Base-by-base conservation (phyloP, 2,329 filamentous ascomycete genomes). In the Huntiella omanensis region DNA sequence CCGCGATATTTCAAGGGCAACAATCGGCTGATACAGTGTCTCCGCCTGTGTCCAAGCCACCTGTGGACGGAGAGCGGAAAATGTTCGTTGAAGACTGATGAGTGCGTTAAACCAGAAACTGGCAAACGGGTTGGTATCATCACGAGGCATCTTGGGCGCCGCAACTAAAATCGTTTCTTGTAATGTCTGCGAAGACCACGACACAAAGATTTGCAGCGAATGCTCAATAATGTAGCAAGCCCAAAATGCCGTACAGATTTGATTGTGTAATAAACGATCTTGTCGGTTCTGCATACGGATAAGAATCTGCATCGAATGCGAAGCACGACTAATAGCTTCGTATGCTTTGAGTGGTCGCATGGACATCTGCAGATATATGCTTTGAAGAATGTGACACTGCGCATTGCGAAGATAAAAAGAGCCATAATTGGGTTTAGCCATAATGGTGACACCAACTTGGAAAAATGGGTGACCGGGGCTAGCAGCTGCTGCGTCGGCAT, bases 211-310 rank as follows among this genome's bases (percentile, higher is more conserved):
- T 41, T 54, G 53, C 13, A 54, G 50, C 28, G 52, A 49, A 44
- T 53, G 51, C 44, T 54, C 53, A n/a, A 53, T 47, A 10, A 54
- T 42, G 28, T 54, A 54, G 38, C 53, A 53, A n/a, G 53, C 48
- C 53, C 53, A 54, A 44, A 53, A 53, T 3, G 52, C 52, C 3
- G 51, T 49, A 36, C 50, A 48, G n/a, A 51, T 49, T n/a, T 39
- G 49, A 47, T 54, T 49, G 7, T 49, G 45, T 33, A 10, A 33
- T 19, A 12, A 15, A n/a, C 4, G 48, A 17, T 4, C 33, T 33
- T 33, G 41, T 34, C 19, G 44, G 19, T 35, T 36, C 49, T 45
- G 22, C 53, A 43, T 38, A 43, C 33, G 17, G 48, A 19, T 47
- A 40, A 22, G 45, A 46, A 43, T 43, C 13, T 43, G 40, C 40